Evolutionary conservation across 1,284 basidiomycete species (phyloP).

Genomic region (Phlebopus sp.): DNA sequence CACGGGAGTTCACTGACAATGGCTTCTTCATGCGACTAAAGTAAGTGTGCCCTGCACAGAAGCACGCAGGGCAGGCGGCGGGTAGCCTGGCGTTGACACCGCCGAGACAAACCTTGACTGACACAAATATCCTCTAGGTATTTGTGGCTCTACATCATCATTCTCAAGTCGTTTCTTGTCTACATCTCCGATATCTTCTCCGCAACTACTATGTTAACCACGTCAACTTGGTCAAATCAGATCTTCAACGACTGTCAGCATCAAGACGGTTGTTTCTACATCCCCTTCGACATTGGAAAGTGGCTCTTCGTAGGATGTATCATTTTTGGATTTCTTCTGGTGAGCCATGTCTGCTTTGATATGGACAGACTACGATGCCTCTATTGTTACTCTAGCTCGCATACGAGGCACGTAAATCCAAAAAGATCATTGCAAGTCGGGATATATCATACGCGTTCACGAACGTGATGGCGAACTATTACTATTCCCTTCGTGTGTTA

Average conservation of each 20-base stretch:
- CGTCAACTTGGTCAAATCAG: constrained; percentile 85
- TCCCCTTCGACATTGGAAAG: constrained; percentile 87
- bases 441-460: constrained; percentile 98
- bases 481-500: constrained; percentile 83
- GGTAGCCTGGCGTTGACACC: background rate
- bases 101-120: constrained; percentile 3
- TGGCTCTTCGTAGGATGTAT: constrained; percentile 99
- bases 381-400: constrained; percentile 56
- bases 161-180: constrained; percentile 94
- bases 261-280: constrained; percentile 73
- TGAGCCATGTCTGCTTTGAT: constrained; percentile 37
- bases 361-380: constrained; percentile 3
- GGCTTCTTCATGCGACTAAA: constrained; percentile 83
- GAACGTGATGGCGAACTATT: constrained; percentile 95
- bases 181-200: constrained; percentile 98
- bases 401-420: constrained; percentile 90
- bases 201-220: constrained; percentile 94
- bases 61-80: background rate
- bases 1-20: constrained; percentile 87
- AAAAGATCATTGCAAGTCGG: constrained; percentile 89
- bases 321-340: constrained; percentile 93
- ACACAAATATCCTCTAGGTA: constrained; percentile 54
- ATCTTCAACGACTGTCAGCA: constrained; percentile 75
- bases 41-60: constrained; percentile 43
- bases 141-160: constrained; percentile 85